These are phyloP conservation scores for Penicillium bovifimosum DNA, from an alignment of 495 filamentous ascomycete species.

Conservation along the genomic window DNA sequence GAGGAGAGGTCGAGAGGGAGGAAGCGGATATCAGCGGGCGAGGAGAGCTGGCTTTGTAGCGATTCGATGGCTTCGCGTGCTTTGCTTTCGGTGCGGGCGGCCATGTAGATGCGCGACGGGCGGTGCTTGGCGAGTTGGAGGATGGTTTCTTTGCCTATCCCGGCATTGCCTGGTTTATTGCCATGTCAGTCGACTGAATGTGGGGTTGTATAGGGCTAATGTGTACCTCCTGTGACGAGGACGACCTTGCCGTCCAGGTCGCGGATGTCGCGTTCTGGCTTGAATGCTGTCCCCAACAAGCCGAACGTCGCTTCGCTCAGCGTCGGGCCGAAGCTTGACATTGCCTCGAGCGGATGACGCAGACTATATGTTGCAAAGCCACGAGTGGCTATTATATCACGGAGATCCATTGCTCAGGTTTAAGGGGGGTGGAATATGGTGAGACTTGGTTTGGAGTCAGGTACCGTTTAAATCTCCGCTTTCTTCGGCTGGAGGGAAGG, in stretches of 20 bases:
- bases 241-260: conserved; percentile 53
- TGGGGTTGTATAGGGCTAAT: not conserved
- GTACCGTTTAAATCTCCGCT: no score
- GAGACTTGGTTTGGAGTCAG: not conserved
- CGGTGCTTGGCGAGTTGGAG: conserved; percentile 55
- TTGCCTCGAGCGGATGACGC: conserved; percentile 31
- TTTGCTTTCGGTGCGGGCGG: conserved; percentile 51
- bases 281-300: conserved; percentile 38
- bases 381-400: conserved; percentile 15
- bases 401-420: conserved; percentile 12
- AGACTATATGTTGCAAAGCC: conserved; percentile 21
- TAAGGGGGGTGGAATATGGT: not conserved
- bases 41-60: conserved; percentile 42
- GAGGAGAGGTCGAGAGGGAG: conserved; percentile 48
- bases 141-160: conserved; percentile 61
- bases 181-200: not conserved
- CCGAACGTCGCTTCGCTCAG: conserved; percentile 38
- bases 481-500: not conserved
- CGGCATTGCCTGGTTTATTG: conserved; percentile 50
- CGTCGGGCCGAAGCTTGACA: conserved; percentile 34
- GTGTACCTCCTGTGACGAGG: conserved; percentile 55
- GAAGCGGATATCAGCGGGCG: conserved; percentile 41
- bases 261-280: conserved; percentile 52
- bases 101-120: conserved; percentile 58
- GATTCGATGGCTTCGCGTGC: conserved; percentile 45